A percentile compares a stretch with the other conserved stretches of the same genome.
These are phyloP conservation scores for Heliamphora pulchella DNA, from an alignment of 179 eudicot genomes.

Conservation along the genomic window DNA sequence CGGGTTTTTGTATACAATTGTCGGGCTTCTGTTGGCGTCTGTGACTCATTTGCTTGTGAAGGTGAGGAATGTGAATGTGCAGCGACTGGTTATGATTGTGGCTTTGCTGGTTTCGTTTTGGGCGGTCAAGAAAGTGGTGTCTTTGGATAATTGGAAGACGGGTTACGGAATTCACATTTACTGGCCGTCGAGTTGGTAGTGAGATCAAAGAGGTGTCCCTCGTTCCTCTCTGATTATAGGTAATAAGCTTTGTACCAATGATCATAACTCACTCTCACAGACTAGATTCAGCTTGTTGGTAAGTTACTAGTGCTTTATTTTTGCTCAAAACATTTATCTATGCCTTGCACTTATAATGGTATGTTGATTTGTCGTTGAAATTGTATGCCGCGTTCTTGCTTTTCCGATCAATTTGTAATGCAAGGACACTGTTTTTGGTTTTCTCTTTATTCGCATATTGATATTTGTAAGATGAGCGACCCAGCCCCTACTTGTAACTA, in stretches of 20 bases:
- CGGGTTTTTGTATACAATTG: conserved; percentile 74
- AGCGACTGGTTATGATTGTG: conserved; percentile 52
- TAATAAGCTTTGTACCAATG: conserved; percentile 21
- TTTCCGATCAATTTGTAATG: background rate
- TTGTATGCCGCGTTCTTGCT: background rate
- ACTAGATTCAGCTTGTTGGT: background rate
- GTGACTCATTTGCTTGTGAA: conserved; percentile 62
- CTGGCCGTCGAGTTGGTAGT: conserved; percentile 85
- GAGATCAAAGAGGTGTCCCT: conserved; percentile 30
- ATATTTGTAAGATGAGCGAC: too few relatives aligned
- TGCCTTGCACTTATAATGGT: too few relatives aligned
- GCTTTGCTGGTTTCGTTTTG: conserved; percentile 65
- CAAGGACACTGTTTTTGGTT: background rate
- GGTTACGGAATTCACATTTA: conserved; percentile 79
- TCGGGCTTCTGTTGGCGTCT: conserved; percentile 69
- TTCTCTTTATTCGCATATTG: background rate
- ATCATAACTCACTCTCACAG: too few relatives aligned
- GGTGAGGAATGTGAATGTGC: conserved; percentile 43
- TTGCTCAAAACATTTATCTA: background rate
- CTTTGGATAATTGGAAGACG: conserved; percentile 94
- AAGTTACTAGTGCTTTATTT: background rate
- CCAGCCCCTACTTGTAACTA: too few relatives aligned
- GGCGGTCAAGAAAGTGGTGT: conserved; percentile 79
- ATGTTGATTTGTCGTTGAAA: background rate
- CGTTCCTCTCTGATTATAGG: conserved; percentile 20